Evolutionary conservation across 176 grass and related monocot species (phyloP).

Genomic region (Oryza glumipatula): DNA sequence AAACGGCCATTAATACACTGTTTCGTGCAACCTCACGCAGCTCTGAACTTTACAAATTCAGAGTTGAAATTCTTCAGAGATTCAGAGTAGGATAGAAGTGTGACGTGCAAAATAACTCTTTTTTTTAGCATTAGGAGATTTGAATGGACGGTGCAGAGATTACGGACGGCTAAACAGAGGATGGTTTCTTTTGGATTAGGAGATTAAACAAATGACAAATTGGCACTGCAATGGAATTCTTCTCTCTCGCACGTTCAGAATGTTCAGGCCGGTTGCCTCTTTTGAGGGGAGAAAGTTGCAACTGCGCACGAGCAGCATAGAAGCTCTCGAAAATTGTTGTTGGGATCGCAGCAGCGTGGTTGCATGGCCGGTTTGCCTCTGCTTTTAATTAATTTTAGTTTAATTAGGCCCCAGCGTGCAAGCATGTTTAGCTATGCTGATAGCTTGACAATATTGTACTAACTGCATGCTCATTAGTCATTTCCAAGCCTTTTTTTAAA

Average conservation of each 20-base stretch:
- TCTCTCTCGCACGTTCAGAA: neutral
- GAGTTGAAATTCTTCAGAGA: neutral
- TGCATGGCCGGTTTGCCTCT: constrained; percentile 4
- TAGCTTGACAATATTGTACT: neutral
- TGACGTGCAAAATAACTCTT: neutral
- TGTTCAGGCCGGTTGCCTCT: neutral
- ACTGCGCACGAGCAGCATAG: constrained; percentile 8
- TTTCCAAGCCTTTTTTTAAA: no score
- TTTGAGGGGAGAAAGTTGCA: neutral
- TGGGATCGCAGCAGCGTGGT: constrained; percentile 39
- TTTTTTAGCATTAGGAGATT: neutral
- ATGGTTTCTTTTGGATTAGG: neutral
- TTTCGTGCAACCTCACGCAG: neutral
- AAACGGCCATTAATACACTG: neutral
- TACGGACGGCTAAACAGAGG: neutral
- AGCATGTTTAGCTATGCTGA: neutral
- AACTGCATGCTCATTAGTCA: neutral
- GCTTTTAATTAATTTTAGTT: neutral
- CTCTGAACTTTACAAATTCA: neutral
- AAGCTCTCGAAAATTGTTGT: constrained; percentile 11
- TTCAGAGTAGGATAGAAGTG: neutral
- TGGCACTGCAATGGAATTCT: neutral
- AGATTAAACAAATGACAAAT: neutral
- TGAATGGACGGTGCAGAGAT: neutral
- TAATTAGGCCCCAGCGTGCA: neutral